These are phyloP conservation scores for Avena insularis DNA, from an alignment of 176 grass and related monocot species.

Conservation along the genomic window DNA sequence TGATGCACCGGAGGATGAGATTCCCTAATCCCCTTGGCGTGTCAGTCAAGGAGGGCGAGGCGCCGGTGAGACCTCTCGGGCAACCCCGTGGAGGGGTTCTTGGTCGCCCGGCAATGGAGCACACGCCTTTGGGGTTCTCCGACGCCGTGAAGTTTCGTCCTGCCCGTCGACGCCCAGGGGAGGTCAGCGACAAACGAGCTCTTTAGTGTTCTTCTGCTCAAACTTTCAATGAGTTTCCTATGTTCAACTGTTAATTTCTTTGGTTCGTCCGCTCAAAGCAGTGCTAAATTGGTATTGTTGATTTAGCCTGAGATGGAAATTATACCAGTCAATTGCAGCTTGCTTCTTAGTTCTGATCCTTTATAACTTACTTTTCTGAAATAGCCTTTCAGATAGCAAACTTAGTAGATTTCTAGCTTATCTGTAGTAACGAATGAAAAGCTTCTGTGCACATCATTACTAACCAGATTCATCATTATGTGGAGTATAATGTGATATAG, in stretches of 20 bases:
- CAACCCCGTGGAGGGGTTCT: slow-evolving; percentile 68
- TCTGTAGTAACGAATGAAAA: not conserved
- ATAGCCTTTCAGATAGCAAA: not conserved
- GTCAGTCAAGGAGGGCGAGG: slow-evolving; percentile 46
- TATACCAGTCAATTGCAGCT: not conserved
- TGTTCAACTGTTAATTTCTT: too few relatives aligned
- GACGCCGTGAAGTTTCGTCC: slow-evolving; percentile 68
- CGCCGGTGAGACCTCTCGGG: slow-evolving; percentile 58
- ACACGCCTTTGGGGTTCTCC: slow-evolving; percentile 47
- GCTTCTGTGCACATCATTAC: not conserved
- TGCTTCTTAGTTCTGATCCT: not conserved
- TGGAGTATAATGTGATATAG: slow-evolving; percentile 7
- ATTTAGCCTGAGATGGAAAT: too few relatives aligned
- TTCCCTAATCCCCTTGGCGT: too few relatives aligned
- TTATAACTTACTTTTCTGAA: not conserved
- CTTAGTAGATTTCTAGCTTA: not conserved
- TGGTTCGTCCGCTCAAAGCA: not conserved
- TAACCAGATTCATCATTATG: not conserved
- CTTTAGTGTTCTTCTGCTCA: not conserved
- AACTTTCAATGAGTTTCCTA: too few relatives aligned
- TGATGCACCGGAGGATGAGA: not conserved
- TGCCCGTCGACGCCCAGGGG: slow-evolving; percentile 56
- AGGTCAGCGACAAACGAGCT: slow-evolving; percentile 38
- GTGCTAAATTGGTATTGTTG: too few relatives aligned
- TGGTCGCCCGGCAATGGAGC: slow-evolving; percentile 48